Percentiles rank a stretch among this genome's conserved stretches.
Evolutionary conservation across 2,329 filamentous ascomycete species (phyloP).

Genomic region (Pseudogymnoascus sp.): DNA sequence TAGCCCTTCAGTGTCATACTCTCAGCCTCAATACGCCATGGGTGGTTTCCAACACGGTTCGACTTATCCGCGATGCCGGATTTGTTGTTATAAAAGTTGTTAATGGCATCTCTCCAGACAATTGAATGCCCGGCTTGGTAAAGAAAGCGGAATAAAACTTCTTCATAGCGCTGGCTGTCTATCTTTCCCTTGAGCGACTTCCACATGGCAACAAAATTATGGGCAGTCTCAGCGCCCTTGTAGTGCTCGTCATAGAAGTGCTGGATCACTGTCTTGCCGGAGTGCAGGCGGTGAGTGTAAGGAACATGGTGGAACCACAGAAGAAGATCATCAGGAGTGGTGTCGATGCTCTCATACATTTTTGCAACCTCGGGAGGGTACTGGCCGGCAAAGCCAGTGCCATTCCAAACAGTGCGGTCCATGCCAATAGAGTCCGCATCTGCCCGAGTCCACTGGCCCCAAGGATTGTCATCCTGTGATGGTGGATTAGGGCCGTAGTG

Average conservation of each 20-base stretch:
- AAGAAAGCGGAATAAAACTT: conserved; percentile 48
- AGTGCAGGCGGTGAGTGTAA: conserved; percentile 54
- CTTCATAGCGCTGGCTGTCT: conserved; percentile 50
- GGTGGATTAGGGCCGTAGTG: conserved; percentile 62
- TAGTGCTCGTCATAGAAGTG: conserved; percentile 59
- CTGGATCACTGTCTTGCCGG: conserved; percentile 59
- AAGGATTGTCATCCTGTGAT: conserved; percentile 57
- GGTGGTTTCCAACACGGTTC: conserved; percentile 50
- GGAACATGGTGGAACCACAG: conserved; percentile 69
- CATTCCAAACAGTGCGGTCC: conserved; percentile 61
- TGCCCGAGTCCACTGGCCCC: conserved; percentile 66
- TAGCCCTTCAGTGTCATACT: conserved; percentile 54
- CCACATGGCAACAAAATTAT: conserved; percentile 49
- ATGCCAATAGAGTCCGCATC: conserved; percentile 53
- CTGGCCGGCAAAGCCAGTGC: conserved; percentile 56
- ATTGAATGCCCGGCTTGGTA: conserved; percentile 63
- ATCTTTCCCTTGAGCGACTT: conserved; percentile 44
- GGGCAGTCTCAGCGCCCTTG: conserved; percentile 48
- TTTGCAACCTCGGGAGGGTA: conserved; percentile 53
- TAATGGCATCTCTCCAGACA: conserved; percentile 62
- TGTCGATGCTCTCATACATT: conserved; percentile 50
- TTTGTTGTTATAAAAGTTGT: conserved; percentile 52
- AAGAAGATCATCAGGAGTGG: conserved; percentile 58
- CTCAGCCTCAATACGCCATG: conserved; percentile 62
- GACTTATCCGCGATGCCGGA: conserved; percentile 50